These are phyloP conservation scores for Pterocarpus santalinus DNA, from an alignment of 306 rosid species.

Conservation along the genomic window DNA sequence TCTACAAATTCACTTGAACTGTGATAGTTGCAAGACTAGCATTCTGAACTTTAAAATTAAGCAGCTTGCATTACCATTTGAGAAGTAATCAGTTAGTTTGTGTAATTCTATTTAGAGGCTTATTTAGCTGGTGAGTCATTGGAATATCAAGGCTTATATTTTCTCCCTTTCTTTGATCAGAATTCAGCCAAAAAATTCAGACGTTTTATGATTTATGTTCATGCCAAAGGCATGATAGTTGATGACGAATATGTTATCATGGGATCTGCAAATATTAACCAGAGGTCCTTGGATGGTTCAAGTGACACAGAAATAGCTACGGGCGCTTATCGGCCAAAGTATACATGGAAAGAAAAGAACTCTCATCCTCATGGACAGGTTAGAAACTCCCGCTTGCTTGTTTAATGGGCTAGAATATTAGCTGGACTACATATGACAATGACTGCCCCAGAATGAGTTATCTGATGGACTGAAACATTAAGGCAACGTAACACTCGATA, in stretches of 20 bases:
- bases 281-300: conserved; percentile 69
- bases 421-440: too few relatives aligned
- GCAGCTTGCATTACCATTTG: too few relatives aligned
- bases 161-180: conserved; percentile 35
- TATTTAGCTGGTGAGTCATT: not conserved
- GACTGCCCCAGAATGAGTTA: too few relatives aligned
- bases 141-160: not conserved
- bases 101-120: not conserved
- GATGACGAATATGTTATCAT: conserved; percentile 61
- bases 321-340: conserved; percentile 65
- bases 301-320: conserved; percentile 69
- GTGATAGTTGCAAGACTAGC: too few relatives aligned
- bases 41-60: too few relatives aligned
- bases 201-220: conserved; percentile 65
- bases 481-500: not conserved
- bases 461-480: too few relatives aligned
- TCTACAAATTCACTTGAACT: too few relatives aligned
- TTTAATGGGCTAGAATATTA: not conserved
- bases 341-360: conserved; percentile 51
- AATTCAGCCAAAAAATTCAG: conserved; percentile 48
- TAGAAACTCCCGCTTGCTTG: conserved; percentile 1
- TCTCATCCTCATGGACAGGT: conserved; percentile 66
- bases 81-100: not conserved
- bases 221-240: conserved; percentile 67
- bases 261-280: conserved; percentile 68